These are phyloP conservation scores for Paecilomyces sp. DNA, from an alignment of 2,329 filamentous ascomycete genomes.

Conservation along the genomic window DNA sequence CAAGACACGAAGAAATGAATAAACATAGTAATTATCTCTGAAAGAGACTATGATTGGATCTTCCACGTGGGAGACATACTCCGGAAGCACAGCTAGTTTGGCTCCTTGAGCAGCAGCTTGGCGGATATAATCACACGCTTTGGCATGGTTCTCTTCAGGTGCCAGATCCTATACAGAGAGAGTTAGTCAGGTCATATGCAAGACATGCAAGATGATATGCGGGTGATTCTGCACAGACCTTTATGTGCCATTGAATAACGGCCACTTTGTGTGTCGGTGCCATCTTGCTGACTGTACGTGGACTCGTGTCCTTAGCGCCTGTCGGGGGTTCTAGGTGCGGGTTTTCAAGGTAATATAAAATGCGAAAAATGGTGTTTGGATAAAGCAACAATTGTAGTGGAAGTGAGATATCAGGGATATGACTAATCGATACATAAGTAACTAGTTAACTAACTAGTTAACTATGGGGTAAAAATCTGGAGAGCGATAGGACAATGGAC, in stretches of 20 bases:
- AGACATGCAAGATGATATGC: background rate
- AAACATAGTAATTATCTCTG: background rate
- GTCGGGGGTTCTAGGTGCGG: background rate
- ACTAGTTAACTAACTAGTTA: too few species aligned
- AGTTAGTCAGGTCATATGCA: background rate
- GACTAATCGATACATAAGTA: background rate
- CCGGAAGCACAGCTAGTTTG: slow-evolving; percentile 55
- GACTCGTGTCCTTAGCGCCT: background rate
- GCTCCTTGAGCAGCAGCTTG: slow-evolving; percentile 42
- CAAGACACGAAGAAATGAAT: background rate
- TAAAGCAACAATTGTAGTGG: background rate
- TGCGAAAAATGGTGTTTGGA: background rate
- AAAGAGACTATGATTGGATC: background rate
- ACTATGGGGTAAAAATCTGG: too few species aligned
- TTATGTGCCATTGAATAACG: slow-evolving; percentile 31
- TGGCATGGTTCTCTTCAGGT: slow-evolving; percentile 39
- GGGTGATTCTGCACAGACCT: slow-evolving; percentile 14
- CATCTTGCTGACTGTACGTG: slow-evolving; percentile 11
- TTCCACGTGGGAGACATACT: slow-evolving; percentile 17
- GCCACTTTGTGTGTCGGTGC: slow-evolving; percentile 24
- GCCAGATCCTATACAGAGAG: slow-evolving; percentile 24
- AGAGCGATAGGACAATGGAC: too few species aligned
- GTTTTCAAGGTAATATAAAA: background rate
- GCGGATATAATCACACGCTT: slow-evolving; percentile 38
- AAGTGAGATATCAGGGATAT: background rate